Base-by-base conservation (phyloP, 345 rosid genomes). In the Citrus australasica region DNA sequence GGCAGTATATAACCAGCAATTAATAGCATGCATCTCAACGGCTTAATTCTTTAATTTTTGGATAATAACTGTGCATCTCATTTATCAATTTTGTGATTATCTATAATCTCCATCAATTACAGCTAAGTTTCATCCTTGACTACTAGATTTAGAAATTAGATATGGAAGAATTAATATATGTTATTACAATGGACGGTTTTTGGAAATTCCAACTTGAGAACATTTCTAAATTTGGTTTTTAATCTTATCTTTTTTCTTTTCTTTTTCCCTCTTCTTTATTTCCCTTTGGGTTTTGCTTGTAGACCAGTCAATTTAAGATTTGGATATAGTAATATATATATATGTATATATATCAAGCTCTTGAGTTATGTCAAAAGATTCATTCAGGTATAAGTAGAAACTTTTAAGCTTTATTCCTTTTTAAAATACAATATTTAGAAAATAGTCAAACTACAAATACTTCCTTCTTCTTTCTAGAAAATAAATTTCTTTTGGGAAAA, bases 61-160 rank as follows among this genome's bases (percentile, higher is more conserved):
- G 58, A 22, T 10, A 9, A 2, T 40, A n/a, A n/a, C 32, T 32
- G 33, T n/a, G 51, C 64, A 17, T 51, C 14, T 64, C 37, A 27
- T 48, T 25, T 9, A 46, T 37, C 30, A n/a, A 30, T 25, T 37
- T 21, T 58, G 32, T 37, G n/a, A 38, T 58, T 13, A 28, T 38
- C n/a, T 38, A 17, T 53, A 16, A 66, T 53, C 24, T 69, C 9
- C 27, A 30, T 70, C 73, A 73, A 67, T 33, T 14, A 67, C 60
- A 35, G 37, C 58, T 19, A 71, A 33, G 64, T 38, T 32, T 69
- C 9, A 77, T 35, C 42, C 10, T 76, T 71, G 63, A 80, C 68
- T 70, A 64, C 73, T 38, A 25, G 38, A 7, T 55, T 62, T 62
- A 17, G 77, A 40, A 35, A 32, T 19, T 17, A 71, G 7, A 53